Evolutionary conservation across 805 yeast species (phyloP), one percentile per base, ranked within the genome.

Genomic region (Kazachstania taianensis): DNA sequence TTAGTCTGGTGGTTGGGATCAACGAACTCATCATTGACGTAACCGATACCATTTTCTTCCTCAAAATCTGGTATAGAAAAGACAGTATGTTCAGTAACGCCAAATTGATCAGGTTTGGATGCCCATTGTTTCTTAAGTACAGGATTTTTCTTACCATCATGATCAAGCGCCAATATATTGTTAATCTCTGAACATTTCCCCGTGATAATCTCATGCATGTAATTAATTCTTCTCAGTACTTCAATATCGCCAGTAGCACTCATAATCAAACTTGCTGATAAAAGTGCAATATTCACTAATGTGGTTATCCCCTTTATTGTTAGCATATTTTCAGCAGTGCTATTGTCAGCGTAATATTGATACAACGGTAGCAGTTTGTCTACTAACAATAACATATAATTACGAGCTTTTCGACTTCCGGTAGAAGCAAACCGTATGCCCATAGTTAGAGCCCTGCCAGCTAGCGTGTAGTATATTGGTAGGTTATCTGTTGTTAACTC

Each of bases 211-310:
- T 80, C 82, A 52, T 82, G 86, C 22, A 84, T 59, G 18, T 70
- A 69, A 40, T 94, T 67, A 29, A 84, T 62, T 35, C 96, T 67
- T 46, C 87, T 68, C 44, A 92, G 71, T 0, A 78, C 72, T 30
- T 75, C 81, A 36, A 87, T 58, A 53, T 92, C 96, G 1, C 98
- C 97, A 12, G 86, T 74, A 1, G 96, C 95, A 2, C 94, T 87
- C 82, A 85, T 81, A 0, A 86, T 69, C 19, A 84, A 65, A 0
- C 96, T 72, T 5, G 72, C 55, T 7, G 92, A 70, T 5, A 89
- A 55, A 1, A 78, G 69, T 10, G 85, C 45, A 1, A 79, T 62
- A 42, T 75, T 75, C 32, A 77, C 74, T 22, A 78, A 63, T 23
- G 69, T 70, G 15, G 66, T 59, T 1, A 80, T 70, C 7, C 82